Evolutionary conservation across 257 asterid species (phyloP), one percentile per base, ranked within the genome.

Genomic region (Nicotiana sylvestris): DNA sequence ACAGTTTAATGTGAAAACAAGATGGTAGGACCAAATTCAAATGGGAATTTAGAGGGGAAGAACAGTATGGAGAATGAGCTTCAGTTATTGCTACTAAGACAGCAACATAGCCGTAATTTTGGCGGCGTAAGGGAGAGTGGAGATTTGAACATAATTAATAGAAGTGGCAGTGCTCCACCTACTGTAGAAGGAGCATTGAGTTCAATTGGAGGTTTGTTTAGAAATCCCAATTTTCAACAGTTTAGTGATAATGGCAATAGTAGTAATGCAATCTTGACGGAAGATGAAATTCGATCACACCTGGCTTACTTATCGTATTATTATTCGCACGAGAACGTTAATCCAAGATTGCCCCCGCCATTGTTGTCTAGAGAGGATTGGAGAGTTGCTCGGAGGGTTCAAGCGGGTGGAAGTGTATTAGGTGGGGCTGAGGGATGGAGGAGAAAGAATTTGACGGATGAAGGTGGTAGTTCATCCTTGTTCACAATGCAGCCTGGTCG

Each of bases 141-240:
- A 85, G 90, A 86, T 43, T 78, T 90, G 68, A 84, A 87, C 16
- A 84, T 43, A 43, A 43, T 94, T 35, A 84, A 85, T 64, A 77
- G 97, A 83, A 91, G 97, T 72, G 97, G 95, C n/a, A 93, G 98
- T 64, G 98, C 95, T 4, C 97, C 95, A 9, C 97, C 97, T 9
- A 89, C 95, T 0, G 89, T 94, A 16, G 97, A 91, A 80, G 97
- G 92, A 39, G 92, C 98, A 2, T 80, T 90, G 37, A 87, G 84
- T 56, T 87, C 92, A 8, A 88, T 89, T 25, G 90, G 90, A 39
- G 88, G 90, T 83, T 87, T 93, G 6, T 83, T 83, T 11, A 80
- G 82, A 57, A 81, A 87, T 43, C 92, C 92, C 6, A 88, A 86
- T 88, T 86, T 86, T 17, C 60, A 65, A 7, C 83, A 80, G 72